Base-by-base conservation (phyloP, 2,329 filamentous ascomycete species). In the Pestalotiopsis sp. region DNA sequence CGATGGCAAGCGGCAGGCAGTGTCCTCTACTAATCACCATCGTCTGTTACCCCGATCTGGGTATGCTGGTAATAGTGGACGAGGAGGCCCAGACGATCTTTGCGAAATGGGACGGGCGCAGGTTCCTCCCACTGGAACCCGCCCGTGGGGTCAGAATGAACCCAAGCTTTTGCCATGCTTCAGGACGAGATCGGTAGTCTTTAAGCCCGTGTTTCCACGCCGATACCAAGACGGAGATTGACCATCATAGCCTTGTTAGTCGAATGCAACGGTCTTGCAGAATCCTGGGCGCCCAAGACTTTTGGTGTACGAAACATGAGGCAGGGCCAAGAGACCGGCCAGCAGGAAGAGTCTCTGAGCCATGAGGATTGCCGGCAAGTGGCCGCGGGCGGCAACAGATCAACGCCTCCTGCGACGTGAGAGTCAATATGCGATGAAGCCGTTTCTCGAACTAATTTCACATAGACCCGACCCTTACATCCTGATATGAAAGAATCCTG, bases 181-280 rank as follows among this genome's bases (percentile, higher is more conserved):
- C 63, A 66, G 63, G 63, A 57, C 49, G 11, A 66, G 63, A 57
- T 31, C 63, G 49, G 27, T 25, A 57, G 31, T 58, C 49, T 25
- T 17, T 31, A 31, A 36, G 11, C 41, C 49, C 49, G 23, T 38
- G 49, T 14, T 45, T 25, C 36, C 20, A 64, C 12, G 40, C 61
- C 20, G 20, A 64, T 64, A 66, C 41, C 63, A 57, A 66, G 63
- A 66, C 63, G 63, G 63, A 66, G 25, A 27, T 66, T 66, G 14
- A 38, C 14, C n/a, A 49, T 36, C 36, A 58, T 14, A 36, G 27
- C 27, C 63, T 66, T 66, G 49, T 38, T 25, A 13, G 57, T 62
- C 20, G 36, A 56, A 66, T 66, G 63, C 25, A 57, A 58, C 36
- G 31, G 59, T 62, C 27, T 36, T 20, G 45, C 20, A 31, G 59